Evolutionary conservation across 345 rosid genomes (phyloP).

Genomic region (Bretschneidera sinensis): DNA sequence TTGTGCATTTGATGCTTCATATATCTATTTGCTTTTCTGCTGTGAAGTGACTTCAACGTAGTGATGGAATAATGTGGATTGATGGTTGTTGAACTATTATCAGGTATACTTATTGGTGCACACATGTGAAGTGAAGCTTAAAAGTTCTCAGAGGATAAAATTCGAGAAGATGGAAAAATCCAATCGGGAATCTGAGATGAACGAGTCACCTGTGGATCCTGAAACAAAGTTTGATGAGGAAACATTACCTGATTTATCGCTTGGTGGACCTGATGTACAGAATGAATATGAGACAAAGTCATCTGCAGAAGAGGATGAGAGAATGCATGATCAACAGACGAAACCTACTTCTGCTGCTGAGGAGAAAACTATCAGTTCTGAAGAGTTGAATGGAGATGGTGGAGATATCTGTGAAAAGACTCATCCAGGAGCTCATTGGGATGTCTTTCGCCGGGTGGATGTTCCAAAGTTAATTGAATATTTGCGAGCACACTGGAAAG

Average conservation of each 20-base stretch:
- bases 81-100: slow-evolving; percentile 9
- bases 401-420: slow-evolving; percentile 16
- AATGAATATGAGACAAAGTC: slow-evolving; percentile 20
- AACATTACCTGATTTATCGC: slow-evolving; percentile 27
- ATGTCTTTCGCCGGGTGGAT: slow-evolving; percentile 78
- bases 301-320: slow-evolving; percentile 25
- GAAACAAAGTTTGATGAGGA: slow-evolving; percentile 26
- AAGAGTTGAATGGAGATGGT: slow-evolving; percentile 15
- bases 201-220: slow-evolving; percentile 18
- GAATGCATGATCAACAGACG: slow-evolving; percentile 31
- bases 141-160: slow-evolving; percentile 20
- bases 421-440: slow-evolving; percentile 68
- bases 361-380: slow-evolving; percentile 17
- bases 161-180: slow-evolving; percentile 21
- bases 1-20: background rate
- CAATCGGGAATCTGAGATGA: slow-evolving; percentile 18
- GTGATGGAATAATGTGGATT: background rate
- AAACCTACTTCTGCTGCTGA: slow-evolving; percentile 14
- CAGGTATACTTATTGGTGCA: slow-evolving; percentile 70
- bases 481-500: slow-evolving; percentile 40
- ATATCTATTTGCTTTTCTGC: background rate
- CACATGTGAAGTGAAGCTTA: slow-evolving; percentile 38
- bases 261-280: slow-evolving; percentile 23
- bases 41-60: background rate
- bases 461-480: slow-evolving; percentile 60